These are phyloP conservation scores for Triticum monococcum DNA, from an alignment of 176 grass and related monocot species.

Conservation along the genomic window DNA sequence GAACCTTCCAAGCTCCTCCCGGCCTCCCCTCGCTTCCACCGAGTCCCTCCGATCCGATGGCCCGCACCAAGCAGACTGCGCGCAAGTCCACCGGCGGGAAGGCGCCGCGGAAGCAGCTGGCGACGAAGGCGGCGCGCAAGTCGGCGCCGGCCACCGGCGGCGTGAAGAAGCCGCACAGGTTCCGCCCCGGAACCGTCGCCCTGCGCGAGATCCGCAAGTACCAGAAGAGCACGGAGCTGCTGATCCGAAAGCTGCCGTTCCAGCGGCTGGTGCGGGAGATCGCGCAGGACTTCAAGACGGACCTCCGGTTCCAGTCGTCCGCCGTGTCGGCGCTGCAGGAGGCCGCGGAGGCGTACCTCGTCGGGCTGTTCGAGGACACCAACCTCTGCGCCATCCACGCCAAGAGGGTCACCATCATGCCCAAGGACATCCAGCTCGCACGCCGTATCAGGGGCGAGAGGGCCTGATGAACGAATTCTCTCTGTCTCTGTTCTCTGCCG, in stretches of 20 bases:
- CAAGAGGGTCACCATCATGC: constrained; percentile 94
- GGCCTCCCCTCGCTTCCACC: not conserved
- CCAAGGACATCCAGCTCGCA: constrained; percentile 92
- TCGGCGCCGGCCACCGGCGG: constrained; percentile 81
- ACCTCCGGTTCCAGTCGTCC: constrained; percentile 70
- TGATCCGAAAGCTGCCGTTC: constrained; percentile 83
- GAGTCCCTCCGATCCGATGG: constrained; percentile 38
- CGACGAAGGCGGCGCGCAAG: constrained; percentile 85
- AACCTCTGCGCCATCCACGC: constrained; percentile 96
- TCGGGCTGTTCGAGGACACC: constrained; percentile 88
- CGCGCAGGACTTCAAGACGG: constrained; percentile 92
- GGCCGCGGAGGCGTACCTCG: constrained; percentile 76
- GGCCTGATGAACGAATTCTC: constrained; percentile 18
- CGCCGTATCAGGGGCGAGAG: constrained; percentile 86
- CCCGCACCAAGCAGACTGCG: constrained; percentile 83
- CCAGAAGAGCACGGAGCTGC: constrained; percentile 95
- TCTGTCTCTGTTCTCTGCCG: not conserved
- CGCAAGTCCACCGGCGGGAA: constrained; percentile 80
- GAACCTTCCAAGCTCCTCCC: not conserved
- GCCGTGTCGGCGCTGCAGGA: constrained; percentile 77
- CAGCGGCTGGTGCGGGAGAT: constrained; percentile 84
- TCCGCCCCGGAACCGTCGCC: constrained; percentile 68
- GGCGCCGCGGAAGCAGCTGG: constrained; percentile 86
- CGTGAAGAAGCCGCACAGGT: constrained; percentile 92
- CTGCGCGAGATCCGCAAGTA: constrained; percentile 84